A percentile compares a stretch with the other conserved stretches of the same genome.
phyloP scores from a whole-genome alignment of 371 early-diverging fungal genomes.

The Basidiobolus meristosporus region DNA sequence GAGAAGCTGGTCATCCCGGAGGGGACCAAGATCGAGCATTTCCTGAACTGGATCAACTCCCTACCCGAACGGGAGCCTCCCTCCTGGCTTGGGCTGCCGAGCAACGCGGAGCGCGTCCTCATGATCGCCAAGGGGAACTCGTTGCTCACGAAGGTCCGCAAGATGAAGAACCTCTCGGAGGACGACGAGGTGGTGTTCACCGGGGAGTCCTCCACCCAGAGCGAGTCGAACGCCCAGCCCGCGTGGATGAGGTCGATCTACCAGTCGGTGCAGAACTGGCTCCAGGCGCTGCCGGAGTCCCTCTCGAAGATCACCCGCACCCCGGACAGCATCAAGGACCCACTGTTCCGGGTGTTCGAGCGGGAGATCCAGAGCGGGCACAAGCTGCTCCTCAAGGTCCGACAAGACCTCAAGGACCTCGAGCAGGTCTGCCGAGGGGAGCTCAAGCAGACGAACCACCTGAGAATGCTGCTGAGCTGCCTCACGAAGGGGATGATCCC shows the following conservation, averaged over 20 bases:
- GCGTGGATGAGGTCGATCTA: constrained; percentile 58
- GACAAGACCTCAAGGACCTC: constrained; percentile 41
- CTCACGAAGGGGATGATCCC: constrained; percentile 61
- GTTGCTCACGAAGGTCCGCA: constrained; percentile 63
- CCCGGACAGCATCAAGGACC: constrained; percentile 26
- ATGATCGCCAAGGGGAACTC: constrained; percentile 45
- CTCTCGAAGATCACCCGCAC: constrained; percentile 16
- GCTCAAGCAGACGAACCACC: constrained; percentile 71
- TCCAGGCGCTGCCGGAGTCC: constrained; percentile 29
- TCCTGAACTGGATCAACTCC: constrained; percentile 69
- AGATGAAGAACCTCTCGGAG: constrained; percentile 64
- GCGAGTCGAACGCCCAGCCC: constrained; percentile 16
- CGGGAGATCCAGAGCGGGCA: constrained; percentile 53
- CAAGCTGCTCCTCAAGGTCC: constrained; percentile 33
- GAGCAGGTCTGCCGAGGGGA: constrained; percentile 48
- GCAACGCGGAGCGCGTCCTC: constrained; percentile 81
- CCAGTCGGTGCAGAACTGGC: constrained; percentile 31
- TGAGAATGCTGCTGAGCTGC: constrained; percentile 43
- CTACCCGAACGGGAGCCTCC: constrained; percentile 91
- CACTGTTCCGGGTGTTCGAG: constrained; percentile 67
- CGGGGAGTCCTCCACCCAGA: constrained; percentile 6
- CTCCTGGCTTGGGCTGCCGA: constrained; percentile 90
- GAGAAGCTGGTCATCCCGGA: constrained; percentile 57
- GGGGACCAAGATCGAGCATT: constrained; percentile 70
- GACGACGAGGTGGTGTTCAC: constrained; percentile 50